These are phyloP conservation scores for Candolleomyces aberdarensis DNA, from an alignment of 768 basidiomycete species.

Conservation along the genomic window DNA sequence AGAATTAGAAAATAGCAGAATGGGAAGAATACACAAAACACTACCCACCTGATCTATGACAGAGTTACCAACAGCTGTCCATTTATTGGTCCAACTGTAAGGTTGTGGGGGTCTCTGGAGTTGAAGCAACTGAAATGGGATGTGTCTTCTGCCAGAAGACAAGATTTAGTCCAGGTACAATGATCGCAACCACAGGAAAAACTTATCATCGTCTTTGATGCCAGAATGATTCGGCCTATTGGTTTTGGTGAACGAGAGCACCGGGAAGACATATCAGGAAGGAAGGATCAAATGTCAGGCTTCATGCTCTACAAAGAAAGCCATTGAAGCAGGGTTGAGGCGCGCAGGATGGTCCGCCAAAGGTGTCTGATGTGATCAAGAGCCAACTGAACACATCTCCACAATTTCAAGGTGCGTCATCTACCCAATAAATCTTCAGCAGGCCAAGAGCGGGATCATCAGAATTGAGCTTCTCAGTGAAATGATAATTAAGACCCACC, in stretches of 20 bases:
- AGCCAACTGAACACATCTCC: conserved; percentile 81
- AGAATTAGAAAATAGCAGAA: no score
- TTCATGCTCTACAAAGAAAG: conserved; percentile 61
- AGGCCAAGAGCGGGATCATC: conserved; percentile 3
- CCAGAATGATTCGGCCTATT: conserved; percentile 80
- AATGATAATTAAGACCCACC: conserved; percentile 19
- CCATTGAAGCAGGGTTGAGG: conserved; percentile 75
- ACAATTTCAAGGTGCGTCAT: conserved; percentile 85
- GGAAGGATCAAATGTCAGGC: conserved; percentile 1
- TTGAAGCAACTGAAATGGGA: conserved; percentile 43
- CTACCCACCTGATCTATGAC: no score
- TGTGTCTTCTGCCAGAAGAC: conserved; percentile 52
- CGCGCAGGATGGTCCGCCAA: conserved; percentile 81
- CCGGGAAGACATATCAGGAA: conserved; percentile 20
- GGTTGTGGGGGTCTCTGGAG: no score
- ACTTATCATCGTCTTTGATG: conserved; percentile 67
- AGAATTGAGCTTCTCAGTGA: no score
- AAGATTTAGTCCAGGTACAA: not conserved
- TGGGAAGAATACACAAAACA: conserved; percentile 30
- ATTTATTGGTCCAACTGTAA: conserved; percentile 21
- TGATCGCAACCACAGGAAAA: not conserved
- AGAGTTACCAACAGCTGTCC: conserved; percentile 64
- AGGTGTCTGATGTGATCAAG: conserved; percentile 37
- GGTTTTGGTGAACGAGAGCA: conserved; percentile 86
- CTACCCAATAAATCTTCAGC: conserved; percentile 66